Percentiles rank a stretch among this genome's conserved stretches.
These are phyloP conservation scores for Didymella pomorum DNA, from an alignment of 2,329 filamentous ascomycete species.

Conservation along the genomic window DNA sequence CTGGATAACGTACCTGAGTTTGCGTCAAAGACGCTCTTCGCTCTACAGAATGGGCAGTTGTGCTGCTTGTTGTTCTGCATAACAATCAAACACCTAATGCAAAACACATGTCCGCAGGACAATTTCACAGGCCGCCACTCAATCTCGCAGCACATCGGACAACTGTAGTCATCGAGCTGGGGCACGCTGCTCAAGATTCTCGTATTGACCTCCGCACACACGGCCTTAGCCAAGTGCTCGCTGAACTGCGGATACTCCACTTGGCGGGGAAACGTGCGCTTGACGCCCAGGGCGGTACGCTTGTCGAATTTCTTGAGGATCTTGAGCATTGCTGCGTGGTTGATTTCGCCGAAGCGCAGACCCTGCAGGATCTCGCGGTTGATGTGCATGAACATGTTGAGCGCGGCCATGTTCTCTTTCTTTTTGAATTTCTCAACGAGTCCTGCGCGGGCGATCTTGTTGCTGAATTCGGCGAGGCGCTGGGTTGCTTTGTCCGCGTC, in stretches of 20 bases:
- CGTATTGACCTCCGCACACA: conserved; percentile 76
- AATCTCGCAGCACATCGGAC: conserved; percentile 80
- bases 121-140: conserved; percentile 84
- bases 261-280: conserved; percentile 66
- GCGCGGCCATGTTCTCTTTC: conserved; percentile 68
- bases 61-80: conserved; percentile 75
- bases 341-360: conserved; percentile 85
- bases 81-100: conserved; percentile 82
- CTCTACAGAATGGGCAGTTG: conserved; percentile 78
- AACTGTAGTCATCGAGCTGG: conserved; percentile 83
- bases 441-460: conserved; percentile 68
- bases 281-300: conserved; percentile 75
- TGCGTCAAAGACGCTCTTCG: conserved; percentile 73
- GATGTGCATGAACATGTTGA: conserved; percentile 73
- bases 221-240: conserved; percentile 74
- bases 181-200: conserved; percentile 78
- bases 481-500: conserved; percentile 70
- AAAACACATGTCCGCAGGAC: conserved; percentile 79
- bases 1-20: conserved; percentile 63
- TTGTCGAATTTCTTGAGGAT: conserved; percentile 95
- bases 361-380: conserved; percentile 81
- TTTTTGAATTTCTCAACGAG: conserved; percentile 70
- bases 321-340: conserved; percentile 77
- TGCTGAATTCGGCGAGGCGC: conserved; percentile 75
- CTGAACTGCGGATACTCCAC: conserved; percentile 66